Evolutionary conservation across 2,329 filamentous ascomycete species (phyloP).

Genomic region (Plenodomus tracheiphilus): DNA sequence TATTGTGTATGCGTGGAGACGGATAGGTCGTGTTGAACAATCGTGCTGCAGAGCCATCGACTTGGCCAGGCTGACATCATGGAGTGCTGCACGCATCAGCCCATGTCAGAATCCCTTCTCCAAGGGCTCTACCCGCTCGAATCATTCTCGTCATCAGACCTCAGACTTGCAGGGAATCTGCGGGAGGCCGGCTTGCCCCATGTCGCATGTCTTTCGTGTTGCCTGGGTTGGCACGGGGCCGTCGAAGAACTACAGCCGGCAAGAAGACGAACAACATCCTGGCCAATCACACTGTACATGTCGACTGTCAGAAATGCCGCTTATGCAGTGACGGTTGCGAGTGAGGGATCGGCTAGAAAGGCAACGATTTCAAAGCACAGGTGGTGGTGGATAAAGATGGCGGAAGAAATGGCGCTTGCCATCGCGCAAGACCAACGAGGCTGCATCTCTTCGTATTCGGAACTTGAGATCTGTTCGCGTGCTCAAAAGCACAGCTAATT

Average conservation of each 20-base stretch:
- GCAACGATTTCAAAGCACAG: conserved; percentile 39
- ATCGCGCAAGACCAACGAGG: conserved; percentile 14
- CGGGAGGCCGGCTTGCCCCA: conserved; percentile 37
- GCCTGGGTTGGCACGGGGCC: conserved; percentile 37
- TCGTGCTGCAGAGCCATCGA: conserved; percentile 11
- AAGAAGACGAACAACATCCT: conserved; percentile 19
- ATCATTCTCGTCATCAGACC: conserved; percentile 26
- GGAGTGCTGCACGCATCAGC: conserved; percentile 38
- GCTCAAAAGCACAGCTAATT: conserved; percentile 10
- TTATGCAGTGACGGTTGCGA: conserved; percentile 45
- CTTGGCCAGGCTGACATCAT: conserved; percentile 36
- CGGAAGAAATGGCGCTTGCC: conserved; percentile 27
- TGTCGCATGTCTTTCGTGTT: conserved; percentile 25
- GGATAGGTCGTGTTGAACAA: conserved; percentile 19
- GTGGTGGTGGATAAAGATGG: conserved; percentile 14
- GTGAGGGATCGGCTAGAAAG: conserved; percentile 38
- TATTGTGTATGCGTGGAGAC: too few relatives aligned
- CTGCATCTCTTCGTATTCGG: conserved; percentile 22
- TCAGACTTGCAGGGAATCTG: conserved; percentile 29
- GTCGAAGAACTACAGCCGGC: conserved; percentile 37
- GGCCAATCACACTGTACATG: conserved; percentile 30
- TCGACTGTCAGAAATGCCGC: conserved; percentile 37
- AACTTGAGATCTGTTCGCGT: conserved; percentile 4
- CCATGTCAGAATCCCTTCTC: conserved; percentile 38
- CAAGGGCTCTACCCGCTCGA: conserved; percentile 37